Conservation (phyloP, 2,329 filamentous ascomycete species). For the Diplocarpon rosae region DNA sequence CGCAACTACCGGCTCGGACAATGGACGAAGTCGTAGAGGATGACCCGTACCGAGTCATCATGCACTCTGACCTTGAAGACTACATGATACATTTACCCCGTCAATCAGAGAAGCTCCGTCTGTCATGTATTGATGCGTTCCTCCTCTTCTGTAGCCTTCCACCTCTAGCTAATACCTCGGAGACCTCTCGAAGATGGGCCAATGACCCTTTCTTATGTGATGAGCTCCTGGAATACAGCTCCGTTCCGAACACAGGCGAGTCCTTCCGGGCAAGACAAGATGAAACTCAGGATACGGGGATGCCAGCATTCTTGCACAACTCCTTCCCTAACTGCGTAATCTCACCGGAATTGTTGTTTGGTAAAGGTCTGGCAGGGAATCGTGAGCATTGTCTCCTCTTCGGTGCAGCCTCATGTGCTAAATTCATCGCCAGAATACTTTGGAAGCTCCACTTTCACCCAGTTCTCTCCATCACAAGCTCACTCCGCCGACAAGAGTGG, state of each 20-base stretch:
- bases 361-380: conserved; percentile 11
- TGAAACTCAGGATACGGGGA: conserved; percentile 21
- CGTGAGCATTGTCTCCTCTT: background rate
- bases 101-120: conserved; percentile 28
- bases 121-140: conserved; percentile 56
- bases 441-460: background rate
- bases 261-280: background rate
- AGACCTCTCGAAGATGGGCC: conserved; percentile 28
- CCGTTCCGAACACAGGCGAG: conserved; percentile 9
- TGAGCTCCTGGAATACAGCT: conserved; percentile 27
- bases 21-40: conserved; percentile 64
- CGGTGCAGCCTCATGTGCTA: background rate
- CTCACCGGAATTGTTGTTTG: conserved; percentile 44
- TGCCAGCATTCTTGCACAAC: conserved; percentile 15
- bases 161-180: conserved; percentile 28
- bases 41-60: conserved; percentile 72
- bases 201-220: conserved; percentile 43
- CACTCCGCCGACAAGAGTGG: conserved; percentile 12
- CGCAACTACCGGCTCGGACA: conserved; percentile 57
- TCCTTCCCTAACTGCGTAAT: conserved; percentile 15
- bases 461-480: conserved; percentile 14
- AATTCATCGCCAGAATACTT: background rate
- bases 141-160: conserved; percentile 58
- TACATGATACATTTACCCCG: conserved; percentile 45
- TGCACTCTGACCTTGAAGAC: conserved; percentile 64